Percentiles rank a stretch among this genome's conserved stretches.
phyloP scores from a whole-genome alignment of 2,329 filamentous ascomycete genomes.

The Ceratocystis diversiconidia region DNA sequence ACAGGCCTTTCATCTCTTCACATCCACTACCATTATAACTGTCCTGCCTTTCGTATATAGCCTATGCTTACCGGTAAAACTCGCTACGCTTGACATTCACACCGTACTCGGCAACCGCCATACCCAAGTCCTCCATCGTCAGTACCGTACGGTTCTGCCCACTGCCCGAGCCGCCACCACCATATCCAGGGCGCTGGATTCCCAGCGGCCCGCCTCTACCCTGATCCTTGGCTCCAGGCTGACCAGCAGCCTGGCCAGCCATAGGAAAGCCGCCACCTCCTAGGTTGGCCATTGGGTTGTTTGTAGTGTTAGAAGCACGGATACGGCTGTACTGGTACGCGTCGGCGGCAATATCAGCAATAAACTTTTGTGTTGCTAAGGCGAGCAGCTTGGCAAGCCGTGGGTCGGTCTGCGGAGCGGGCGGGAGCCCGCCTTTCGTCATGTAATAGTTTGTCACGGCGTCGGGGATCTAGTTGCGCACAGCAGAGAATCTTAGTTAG shows the following conservation, averaged over 20 bases:
- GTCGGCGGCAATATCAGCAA: slow-evolving; percentile 92
- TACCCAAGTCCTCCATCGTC: slow-evolving; percentile 96
- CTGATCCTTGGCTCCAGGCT: slow-evolving; percentile 42
- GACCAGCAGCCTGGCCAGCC: slow-evolving; percentile 44
- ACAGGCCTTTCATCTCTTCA: background rate
- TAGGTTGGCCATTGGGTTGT: slow-evolving; percentile 79
- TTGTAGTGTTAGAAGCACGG: slow-evolving; percentile 74
- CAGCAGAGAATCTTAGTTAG: background rate
- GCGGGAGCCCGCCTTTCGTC: slow-evolving; percentile 84
- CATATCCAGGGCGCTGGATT: slow-evolving; percentile 64
- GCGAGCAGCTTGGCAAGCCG: slow-evolving; percentile 86
- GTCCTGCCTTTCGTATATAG: no score
- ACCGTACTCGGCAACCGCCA: slow-evolving; percentile 95
- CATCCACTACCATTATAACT: background rate
- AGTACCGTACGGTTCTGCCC: slow-evolving; percentile 84
- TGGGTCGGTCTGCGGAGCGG: slow-evolving; percentile 77
- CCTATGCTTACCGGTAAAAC: slow-evolving; percentile 59
- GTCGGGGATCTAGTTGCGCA: slow-evolving; percentile 62
- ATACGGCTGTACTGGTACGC: slow-evolving; percentile 97
- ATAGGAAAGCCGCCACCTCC: slow-evolving; percentile 58
- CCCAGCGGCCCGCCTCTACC: slow-evolving; percentile 49
- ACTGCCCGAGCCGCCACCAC: slow-evolving; percentile 77
- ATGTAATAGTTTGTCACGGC: slow-evolving; percentile 97
- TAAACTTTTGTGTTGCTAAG: slow-evolving; percentile 97
- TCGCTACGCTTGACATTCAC: slow-evolving; percentile 96